These are phyloP conservation scores for Fonsecaea pedrosoi DNA, from an alignment of 2,329 filamentous ascomycete species.

Conservation along the genomic window DNA sequence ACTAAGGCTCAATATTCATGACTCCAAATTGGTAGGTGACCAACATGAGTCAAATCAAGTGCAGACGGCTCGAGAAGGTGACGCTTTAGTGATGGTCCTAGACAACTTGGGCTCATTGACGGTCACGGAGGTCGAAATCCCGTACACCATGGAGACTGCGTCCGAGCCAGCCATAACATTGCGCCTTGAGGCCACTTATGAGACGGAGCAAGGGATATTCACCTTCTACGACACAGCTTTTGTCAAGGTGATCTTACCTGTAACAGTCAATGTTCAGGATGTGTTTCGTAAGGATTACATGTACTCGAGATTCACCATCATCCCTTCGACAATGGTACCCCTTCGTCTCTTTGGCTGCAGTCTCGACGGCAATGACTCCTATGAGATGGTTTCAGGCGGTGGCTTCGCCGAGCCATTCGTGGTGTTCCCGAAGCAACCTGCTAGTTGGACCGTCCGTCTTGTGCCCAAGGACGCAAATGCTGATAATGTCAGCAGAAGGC, in stretches of 20 bases:
- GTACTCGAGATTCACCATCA: conserved; percentile 90
- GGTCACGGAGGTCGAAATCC: conserved; percentile 63
- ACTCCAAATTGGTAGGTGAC: conserved; percentile 59
- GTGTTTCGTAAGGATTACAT: conserved; percentile 83
- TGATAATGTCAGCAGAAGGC: conserved; percentile 11
- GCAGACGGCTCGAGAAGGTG: conserved; percentile 32
- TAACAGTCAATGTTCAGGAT: conserved; percentile 96
- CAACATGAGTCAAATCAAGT: conserved; percentile 49
- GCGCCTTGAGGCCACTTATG: conserved; percentile 77
- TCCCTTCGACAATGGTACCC: conserved; percentile 76
- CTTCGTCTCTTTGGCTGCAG: conserved; percentile 74
- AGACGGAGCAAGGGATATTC: conserved; percentile 70
- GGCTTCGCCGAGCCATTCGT: conserved; percentile 56
- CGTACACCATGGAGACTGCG: conserved; percentile 79
- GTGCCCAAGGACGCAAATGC: conserved; percentile 20
- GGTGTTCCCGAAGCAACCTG: conserved; percentile 81
- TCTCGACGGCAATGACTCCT: conserved; percentile 71
- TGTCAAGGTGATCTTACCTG: conserved; percentile 75
- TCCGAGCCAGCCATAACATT: conserved; percentile 67
- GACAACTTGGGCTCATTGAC: conserved; percentile 37
- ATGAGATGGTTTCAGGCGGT: conserved; percentile 60
- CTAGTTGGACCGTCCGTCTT: conserved; percentile 55
- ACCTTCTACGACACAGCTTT: conserved; percentile 67
- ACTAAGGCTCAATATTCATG: conserved; percentile 66
- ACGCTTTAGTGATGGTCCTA: conserved; percentile 31